Base-by-base conservation (phyloP, 2,329 filamentous ascomycete genomes). In the Phaeosphaeria sp. region DNA sequence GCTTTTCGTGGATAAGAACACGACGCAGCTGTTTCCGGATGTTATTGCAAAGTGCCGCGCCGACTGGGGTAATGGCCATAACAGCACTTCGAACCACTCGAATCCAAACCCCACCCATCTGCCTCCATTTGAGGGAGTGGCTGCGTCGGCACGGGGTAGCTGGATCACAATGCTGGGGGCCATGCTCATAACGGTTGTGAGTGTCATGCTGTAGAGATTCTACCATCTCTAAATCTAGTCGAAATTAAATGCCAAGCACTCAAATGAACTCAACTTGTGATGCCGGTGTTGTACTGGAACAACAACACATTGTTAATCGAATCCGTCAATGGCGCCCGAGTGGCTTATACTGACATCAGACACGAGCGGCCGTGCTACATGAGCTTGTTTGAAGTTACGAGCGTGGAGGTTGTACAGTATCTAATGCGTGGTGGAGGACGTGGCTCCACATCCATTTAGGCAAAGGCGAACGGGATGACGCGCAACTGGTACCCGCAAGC, bases 1-100 rank as follows among this genome's bases (percentile, higher is more conserved):
- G 36, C 44, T 66, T n/a, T 58, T 67, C 39, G 65, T 67, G 17
- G 63, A 67, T 20, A 52, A 54, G 15, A 67, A 66, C 13, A 61
- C 65, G 17, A 67, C 64, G 6, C 52, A 52, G 36, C 21, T 67
- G 42, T 67, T 67, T 27, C 64, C 64, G 3, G 63, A 63, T 5
- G 63, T 66, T 7, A 61, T 67, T 49, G 61, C 60, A 1, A 56
- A 50, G 20, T 67, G 65, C 33, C 53, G 63, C 1, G 55, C 36
- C 3, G 53, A 30, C 4, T 42, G 50, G n/a, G 42, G 25, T 23
- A 11, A 21, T 9, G 46, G 46, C 2, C 15, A 49, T 18, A 21
- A 49, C 13, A 11, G 30, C 13, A 36, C 30, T 11, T 11, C 9
- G 11, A 36, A 36, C 13, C 13, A 11, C 30, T 36, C 30, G 6